These are phyloP conservation scores for Acanthamoeba healyi DNA, from an alignment of 208 protist genomes.

Conservation along the genomic window DNA sequence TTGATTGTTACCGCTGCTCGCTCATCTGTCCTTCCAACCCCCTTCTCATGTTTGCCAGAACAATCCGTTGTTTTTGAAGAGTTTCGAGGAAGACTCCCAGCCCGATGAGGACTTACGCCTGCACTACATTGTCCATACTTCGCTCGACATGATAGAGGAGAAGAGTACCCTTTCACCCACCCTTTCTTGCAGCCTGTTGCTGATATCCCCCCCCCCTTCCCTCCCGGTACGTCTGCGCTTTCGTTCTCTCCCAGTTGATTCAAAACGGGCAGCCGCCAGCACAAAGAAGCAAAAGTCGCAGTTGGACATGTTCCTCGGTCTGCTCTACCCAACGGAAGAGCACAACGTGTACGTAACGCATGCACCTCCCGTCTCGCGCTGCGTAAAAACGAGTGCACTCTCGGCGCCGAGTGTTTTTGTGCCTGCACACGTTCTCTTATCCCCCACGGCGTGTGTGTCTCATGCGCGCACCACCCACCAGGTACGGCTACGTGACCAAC, in stretches of 20 bases:
- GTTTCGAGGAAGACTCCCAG: background rate
- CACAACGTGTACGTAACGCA: conserved; percentile 77
- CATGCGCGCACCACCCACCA: background rate
- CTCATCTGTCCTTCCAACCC: background rate
- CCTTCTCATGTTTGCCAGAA: conserved; percentile 59
- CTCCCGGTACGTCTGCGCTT: too few species aligned
- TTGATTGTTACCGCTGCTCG: too few species aligned
- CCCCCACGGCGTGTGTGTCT: too few species aligned
- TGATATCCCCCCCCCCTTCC: too few species aligned
- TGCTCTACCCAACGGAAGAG: conserved; percentile 80
- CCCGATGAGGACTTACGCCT: conserved; percentile 75
- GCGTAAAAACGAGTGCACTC: too few species aligned
- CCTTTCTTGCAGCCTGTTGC: too few species aligned
- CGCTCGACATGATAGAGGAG: conserved; percentile 80
- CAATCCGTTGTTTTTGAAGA: conserved; percentile 77
- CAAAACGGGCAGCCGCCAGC: background rate
- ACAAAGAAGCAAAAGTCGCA: conserved; percentile 33
- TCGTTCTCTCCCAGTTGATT: conserved; percentile 48
- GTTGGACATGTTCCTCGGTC: conserved; percentile 72
- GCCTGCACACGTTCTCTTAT: too few species aligned
- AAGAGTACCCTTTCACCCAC: too few species aligned
- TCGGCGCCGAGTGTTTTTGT: too few species aligned
- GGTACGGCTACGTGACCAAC: conserved; percentile 81
- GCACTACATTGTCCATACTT: conserved; percentile 80
- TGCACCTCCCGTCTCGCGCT: too few species aligned